Conservation (phyloP, 495 filamentous ascomycete species). For the Cercophora scortea region DNA sequence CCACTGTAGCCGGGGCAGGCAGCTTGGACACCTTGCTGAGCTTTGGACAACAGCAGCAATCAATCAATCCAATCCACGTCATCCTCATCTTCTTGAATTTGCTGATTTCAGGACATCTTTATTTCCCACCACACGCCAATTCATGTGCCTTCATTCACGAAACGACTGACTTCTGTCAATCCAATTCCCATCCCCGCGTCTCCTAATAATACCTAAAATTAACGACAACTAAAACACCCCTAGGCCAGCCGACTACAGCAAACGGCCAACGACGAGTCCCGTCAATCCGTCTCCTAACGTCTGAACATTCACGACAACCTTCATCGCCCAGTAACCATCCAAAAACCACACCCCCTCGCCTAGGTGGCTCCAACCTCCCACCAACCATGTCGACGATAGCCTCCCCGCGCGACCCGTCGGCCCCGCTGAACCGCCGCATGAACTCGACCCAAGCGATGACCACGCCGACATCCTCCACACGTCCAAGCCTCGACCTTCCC, state of each 20-base stretch:
- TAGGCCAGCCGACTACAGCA: background rate
- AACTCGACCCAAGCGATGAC: slow-evolving; percentile 24
- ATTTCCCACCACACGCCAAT: too few relatives aligned
- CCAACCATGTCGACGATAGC: slow-evolving; percentile 67
- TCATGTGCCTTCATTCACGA: too few relatives aligned
- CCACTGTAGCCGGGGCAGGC: background rate
- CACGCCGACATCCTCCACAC: slow-evolving; percentile 61
- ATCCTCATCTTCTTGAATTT: too few relatives aligned
- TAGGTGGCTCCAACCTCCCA: slow-evolving; percentile 2
- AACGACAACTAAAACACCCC: background rate
- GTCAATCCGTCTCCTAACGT: too few relatives aligned
- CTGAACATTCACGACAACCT: too few relatives aligned
- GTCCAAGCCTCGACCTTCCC: slow-evolving; percentile 63
- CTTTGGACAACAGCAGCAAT: background rate
- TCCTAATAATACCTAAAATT: background rate
- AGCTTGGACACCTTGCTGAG: background rate
- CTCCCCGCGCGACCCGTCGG: slow-evolving; percentile 52
- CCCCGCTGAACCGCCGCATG: slow-evolving; percentile 28
- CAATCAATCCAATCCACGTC: background rate
- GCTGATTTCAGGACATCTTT: too few relatives aligned
- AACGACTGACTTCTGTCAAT: too few relatives aligned
- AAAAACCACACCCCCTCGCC: background rate
- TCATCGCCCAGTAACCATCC: background rate
- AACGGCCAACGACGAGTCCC: too few relatives aligned
- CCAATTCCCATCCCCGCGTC: background rate